phyloP scores from a whole-genome alignment of 2,329 filamentous ascomycete species.

The Neurospora sp. region DNA sequence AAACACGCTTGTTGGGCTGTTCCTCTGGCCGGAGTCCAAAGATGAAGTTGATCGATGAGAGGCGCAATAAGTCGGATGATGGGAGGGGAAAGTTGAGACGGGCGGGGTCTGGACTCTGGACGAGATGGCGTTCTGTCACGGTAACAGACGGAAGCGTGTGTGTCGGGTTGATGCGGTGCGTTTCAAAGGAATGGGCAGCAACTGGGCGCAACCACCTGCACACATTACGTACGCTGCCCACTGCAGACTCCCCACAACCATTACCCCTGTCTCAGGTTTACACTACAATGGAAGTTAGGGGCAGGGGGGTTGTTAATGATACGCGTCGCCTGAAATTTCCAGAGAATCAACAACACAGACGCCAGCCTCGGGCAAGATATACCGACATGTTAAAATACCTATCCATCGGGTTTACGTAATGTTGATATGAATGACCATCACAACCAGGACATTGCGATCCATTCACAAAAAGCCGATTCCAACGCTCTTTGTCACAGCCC shows the following conservation, averaged over 20 bases:
- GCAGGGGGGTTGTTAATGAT: background rate
- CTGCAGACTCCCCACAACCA: background rate
- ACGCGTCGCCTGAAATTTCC: background rate
- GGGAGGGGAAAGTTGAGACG: background rate
- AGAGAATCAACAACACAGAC: background rate
- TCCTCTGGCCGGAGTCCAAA: background rate
- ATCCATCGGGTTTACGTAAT: too few species aligned
- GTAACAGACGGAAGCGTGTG: background rate
- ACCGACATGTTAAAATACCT: too few species aligned
- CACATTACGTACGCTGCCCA: background rate
- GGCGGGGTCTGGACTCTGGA: background rate
- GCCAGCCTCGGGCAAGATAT: too few species aligned
- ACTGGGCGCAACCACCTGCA: background rate
- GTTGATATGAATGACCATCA: too few species aligned
- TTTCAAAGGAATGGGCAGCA: background rate
- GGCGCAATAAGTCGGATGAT: background rate
- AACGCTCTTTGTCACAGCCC: background rate
- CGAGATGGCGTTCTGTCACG: background rate
- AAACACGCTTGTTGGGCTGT: background rate
- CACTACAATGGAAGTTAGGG: background rate
- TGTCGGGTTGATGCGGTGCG: background rate
- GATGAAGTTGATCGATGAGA: background rate
- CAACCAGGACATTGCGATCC: too few species aligned
- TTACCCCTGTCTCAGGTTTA: background rate
- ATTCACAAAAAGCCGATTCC: background rate